Percentiles rank a stretch among this genome's conserved stretches.
Conservation (phyloP, 108 stramenopile genomes). For the Parietichytrium sp. region DNA sequence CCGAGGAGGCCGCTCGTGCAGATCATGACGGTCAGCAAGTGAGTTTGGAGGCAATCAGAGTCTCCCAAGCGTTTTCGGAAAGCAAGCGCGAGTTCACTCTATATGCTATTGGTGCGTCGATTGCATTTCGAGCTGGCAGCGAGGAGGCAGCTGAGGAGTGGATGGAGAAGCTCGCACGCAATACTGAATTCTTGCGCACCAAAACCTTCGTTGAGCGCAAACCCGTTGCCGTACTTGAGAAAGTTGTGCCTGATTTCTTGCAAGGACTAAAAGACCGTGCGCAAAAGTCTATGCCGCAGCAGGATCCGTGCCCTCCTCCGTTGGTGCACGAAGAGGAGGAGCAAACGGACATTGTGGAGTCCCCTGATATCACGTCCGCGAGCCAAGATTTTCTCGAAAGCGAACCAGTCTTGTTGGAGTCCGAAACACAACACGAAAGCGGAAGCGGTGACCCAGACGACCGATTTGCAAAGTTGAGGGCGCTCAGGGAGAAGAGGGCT, state of each 20-base stretch:
- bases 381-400: no score
- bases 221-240: no score
- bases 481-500: neutral
- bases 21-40: neutral
- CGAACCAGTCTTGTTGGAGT: no score
- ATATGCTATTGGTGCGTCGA: neutral
- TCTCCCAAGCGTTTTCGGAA: neutral
- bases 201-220: no score
- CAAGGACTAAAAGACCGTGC: no score
- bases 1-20: neutral
- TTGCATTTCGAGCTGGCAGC: neutral
- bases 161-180: neutral
- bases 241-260: no score
- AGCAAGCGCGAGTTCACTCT: neutral
- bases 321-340: neutral
- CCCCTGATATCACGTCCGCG: no score
- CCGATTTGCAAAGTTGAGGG: neutral
- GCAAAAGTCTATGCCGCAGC: no score
- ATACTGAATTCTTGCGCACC: no score
- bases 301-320: neutral
- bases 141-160: neutral
- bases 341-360: no score
- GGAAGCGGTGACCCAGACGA: neutral
- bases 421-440: no score
- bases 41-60: neutral